Evolutionary conservation across 495 filamentous ascomycete genomes (phyloP).

Genomic region (Tetracladium setigerum): DNA sequence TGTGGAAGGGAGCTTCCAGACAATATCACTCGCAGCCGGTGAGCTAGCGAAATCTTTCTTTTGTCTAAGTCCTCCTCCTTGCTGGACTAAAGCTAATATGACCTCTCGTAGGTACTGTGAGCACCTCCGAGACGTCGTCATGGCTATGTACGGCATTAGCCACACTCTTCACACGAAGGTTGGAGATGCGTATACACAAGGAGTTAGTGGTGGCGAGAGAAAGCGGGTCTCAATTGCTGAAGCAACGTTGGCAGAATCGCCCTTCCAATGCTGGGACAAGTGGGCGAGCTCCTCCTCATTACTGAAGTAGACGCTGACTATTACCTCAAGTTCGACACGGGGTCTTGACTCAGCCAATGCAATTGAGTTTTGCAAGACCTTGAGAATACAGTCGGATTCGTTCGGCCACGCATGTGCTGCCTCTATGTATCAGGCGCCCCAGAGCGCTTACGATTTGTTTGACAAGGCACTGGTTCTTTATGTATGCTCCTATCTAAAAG

Average conservation of each 20-base stretch:
- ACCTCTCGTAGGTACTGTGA: conserved; percentile 49
- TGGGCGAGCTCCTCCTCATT: conserved; percentile 48
- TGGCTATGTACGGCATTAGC: conserved; percentile 68
- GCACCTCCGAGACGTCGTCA: conserved; percentile 63
- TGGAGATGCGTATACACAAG: conserved; percentile 68
- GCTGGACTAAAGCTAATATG: conserved; percentile 60
- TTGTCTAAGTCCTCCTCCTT: conserved; percentile 66
- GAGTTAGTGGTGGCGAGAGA: conserved; percentile 74
- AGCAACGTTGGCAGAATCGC: conserved; percentile 50
- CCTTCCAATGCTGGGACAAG: conserved; percentile 77
- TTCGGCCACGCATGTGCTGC: conserved; percentile 32
- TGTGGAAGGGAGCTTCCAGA: conserved; percentile 1
- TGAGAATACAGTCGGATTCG: conserved; percentile 40
- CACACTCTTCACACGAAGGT: conserved; percentile 69
- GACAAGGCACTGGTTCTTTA: conserved; percentile 56
- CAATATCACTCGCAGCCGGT: conserved; percentile 48
- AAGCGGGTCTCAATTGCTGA: conserved; percentile 79
- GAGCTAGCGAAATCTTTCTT: conserved; percentile 66
- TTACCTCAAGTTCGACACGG: conserved; percentile 63
- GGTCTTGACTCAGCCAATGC: conserved; percentile 43
- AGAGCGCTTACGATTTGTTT: conserved; percentile 44
- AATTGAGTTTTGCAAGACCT: conserved; percentile 34
- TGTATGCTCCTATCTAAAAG: neutral
- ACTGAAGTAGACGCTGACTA: conserved; percentile 60
- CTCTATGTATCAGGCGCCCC: conserved; percentile 36